phyloP scores from a whole-genome alignment of 768 basidiomycete species.

The Suillus cothurnatus region DNA sequence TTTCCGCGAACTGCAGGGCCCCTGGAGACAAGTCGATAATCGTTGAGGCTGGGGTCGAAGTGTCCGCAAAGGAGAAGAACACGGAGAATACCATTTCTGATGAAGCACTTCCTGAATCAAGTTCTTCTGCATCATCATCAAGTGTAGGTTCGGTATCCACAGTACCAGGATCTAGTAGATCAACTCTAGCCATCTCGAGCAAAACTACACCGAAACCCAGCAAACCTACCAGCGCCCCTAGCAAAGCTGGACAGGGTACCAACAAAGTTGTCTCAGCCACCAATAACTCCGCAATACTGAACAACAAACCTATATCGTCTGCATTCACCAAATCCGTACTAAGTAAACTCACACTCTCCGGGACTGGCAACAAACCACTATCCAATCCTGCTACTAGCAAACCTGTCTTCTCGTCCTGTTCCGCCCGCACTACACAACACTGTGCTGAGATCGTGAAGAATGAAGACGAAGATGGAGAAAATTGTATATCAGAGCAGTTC shows the following conservation, averaged over 20 bases:
- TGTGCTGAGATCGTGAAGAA: constrained; percentile 39
- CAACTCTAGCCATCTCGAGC: constrained; percentile 1
- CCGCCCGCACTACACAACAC: constrained; percentile 27
- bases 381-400: neutral
- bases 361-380: neutral
- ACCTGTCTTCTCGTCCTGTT: constrained; percentile 9
- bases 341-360: neutral
- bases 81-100: constrained; percentile 39
- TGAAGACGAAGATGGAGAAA: constrained; percentile 28
- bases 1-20: too few relatives aligned
- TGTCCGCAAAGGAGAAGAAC: constrained; percentile 67
- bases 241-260: constrained; percentile 4
- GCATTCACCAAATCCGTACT: neutral
- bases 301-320: neutral
- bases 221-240: constrained; percentile 8
- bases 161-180: neutral
- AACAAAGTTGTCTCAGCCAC: constrained; percentile 10
- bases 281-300: constrained; percentile 2
- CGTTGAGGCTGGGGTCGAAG: constrained; percentile 61
- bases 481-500: constrained; percentile 9
- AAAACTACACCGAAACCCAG: constrained; percentile 11
- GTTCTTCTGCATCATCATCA: constrained; percentile 16
- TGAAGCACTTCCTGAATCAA: constrained; percentile 7
- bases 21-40: too few relatives aligned
- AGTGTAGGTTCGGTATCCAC: constrained; percentile 16